A percentile compares a stretch with the other conserved stretches of the same genome.
phyloP scores from a whole-genome alignment of 306 rosid genomes.

The Vigna unguiculata region DNA sequence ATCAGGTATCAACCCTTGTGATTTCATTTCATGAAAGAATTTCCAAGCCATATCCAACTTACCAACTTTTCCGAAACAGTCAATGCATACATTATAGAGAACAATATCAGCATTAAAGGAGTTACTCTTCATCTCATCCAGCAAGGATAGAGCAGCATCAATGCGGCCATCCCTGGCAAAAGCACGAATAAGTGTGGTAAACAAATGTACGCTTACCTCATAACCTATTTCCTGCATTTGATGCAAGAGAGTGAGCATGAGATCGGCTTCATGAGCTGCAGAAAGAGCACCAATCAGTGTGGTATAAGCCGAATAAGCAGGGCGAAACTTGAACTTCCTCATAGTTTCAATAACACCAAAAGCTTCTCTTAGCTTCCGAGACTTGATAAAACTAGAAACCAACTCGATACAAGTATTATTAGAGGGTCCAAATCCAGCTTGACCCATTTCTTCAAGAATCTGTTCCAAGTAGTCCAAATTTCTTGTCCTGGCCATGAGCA shows the following conservation, averaged over 20 bases:
- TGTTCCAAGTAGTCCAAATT: slow-evolving; percentile 69
- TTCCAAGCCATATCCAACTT: slow-evolving; percentile 99
- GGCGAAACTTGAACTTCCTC: slow-evolving; percentile 96
- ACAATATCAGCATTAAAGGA: slow-evolving; percentile 74
- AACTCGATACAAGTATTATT: slow-evolving; percentile 64
- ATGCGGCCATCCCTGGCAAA: slow-evolving; percentile 80
- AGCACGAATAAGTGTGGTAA: slow-evolving; percentile 85
- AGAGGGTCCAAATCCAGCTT: slow-evolving; percentile 83
- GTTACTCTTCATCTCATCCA: slow-evolving; percentile 94
- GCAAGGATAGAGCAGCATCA: slow-evolving; percentile 87
- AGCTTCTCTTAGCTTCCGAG: slow-evolving; percentile 67
- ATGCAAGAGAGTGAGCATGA: slow-evolving; percentile 72
- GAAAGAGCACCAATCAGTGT: slow-evolving; percentile 86
- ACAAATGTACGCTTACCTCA: slow-evolving; percentile 79
- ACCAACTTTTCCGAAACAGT: slow-evolving; percentile 90
- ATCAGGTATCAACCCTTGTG: slow-evolving; percentile 73
- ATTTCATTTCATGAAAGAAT: slow-evolving; percentile 91
- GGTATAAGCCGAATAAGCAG: slow-evolving; percentile 90
- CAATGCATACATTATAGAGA: slow-evolving; percentile 92
- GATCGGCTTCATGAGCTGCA: slow-evolving; percentile 59
- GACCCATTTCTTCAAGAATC: slow-evolving; percentile 88
- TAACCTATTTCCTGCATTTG: slow-evolving; percentile 98
- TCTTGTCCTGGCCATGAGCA: slow-evolving; percentile 80
- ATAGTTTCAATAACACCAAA: slow-evolving; percentile 69
- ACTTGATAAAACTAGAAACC: slow-evolving; percentile 63